Evolutionary conservation across 2,329 filamentous ascomycete species (phyloP), one percentile per base, ranked within the genome.

Genomic region (Plectosphaerella plurivora): DNA sequence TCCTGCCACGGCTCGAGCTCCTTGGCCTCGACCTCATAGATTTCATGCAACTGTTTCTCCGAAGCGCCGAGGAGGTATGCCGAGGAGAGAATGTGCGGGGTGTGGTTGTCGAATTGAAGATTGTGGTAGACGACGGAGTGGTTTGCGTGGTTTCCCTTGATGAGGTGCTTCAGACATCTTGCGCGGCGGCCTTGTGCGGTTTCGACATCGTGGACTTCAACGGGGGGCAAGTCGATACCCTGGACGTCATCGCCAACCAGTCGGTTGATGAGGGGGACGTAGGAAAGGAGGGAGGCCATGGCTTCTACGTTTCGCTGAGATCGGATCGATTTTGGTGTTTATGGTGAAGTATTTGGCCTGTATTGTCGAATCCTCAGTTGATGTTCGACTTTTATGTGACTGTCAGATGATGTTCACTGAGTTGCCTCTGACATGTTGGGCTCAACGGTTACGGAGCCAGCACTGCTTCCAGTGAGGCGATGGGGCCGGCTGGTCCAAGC

Each of bases 121-220:
- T 88, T 68, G 66, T 92, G 84, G 68, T 89, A 94, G 51, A 96
- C 72, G 59, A 97, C 86, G 33, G 91, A 84, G 70, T 96, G 83
- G 66, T 94, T 96, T 59, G 87, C 86, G 72, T 99, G 94, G 67
- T 97, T 97, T 50, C 92, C 87, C 68, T 89, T 90, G 55, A 99
- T 69, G 14, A 99, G 76, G 70, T 97, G 91, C 73, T 96, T 97
- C 56, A 99, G 77, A 18, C 89, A 89, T 55, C 93, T 79, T 16
- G 88, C 84, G 52, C 88, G 79, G 68, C 90, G 93, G 65, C 95
- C 91, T 9, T 85, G 79, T 47, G 84, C 79, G 5, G 86, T 87
- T 72, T 97, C 93, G 61, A 96, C 81, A 67, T 88, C 82, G 70
- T 95, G 84, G 53, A 90, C 77, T 57, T 88, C 76, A 51, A 93